These are phyloP conservation scores for Populus deltoides DNA, from an alignment of 345 rosid species.

Conservation along the genomic window DNA sequence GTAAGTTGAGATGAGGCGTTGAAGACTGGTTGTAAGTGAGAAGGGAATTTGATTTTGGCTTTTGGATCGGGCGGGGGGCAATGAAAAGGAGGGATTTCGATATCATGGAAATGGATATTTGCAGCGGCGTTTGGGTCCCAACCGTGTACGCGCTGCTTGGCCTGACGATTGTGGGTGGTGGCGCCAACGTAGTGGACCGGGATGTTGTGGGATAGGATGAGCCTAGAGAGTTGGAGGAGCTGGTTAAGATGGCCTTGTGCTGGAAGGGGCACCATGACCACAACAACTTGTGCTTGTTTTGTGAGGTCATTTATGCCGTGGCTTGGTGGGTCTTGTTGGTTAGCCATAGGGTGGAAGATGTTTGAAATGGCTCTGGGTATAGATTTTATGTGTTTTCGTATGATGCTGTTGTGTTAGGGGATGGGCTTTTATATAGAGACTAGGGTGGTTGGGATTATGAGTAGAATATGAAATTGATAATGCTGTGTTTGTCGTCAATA, in stretches of 20 bases:
- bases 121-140: slow-evolving; percentile 21
- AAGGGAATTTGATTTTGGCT: slow-evolving; percentile 36
- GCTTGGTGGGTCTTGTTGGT: background rate
- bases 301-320: background rate
- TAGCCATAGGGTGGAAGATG: background rate
- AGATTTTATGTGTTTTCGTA: background rate
- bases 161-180: slow-evolving; percentile 46
- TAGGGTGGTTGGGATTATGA: no score
- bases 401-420: background rate
- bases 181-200: slow-evolving; percentile 43
- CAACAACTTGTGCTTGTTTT: slow-evolving; percentile 16
- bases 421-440: background rate
- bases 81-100: slow-evolving; percentile 29
- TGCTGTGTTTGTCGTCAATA: background rate
- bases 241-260: slow-evolving; percentile 59
- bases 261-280: slow-evolving; percentile 54
- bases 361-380: background rate
- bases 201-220: slow-evolving; percentile 31
- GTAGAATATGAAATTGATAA: background rate
- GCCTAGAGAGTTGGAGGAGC: slow-evolving; percentile 51
- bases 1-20: slow-evolving; percentile 31
- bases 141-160: slow-evolving; percentile 33
- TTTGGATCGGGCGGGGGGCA: slow-evolving; percentile 37
- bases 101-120: slow-evolving; percentile 36
- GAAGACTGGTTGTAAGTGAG: slow-evolving; percentile 43